Evolutionary conservation across 495 filamentous ascomycete species (phyloP).

Genomic region (Xylaria nigripes): DNA sequence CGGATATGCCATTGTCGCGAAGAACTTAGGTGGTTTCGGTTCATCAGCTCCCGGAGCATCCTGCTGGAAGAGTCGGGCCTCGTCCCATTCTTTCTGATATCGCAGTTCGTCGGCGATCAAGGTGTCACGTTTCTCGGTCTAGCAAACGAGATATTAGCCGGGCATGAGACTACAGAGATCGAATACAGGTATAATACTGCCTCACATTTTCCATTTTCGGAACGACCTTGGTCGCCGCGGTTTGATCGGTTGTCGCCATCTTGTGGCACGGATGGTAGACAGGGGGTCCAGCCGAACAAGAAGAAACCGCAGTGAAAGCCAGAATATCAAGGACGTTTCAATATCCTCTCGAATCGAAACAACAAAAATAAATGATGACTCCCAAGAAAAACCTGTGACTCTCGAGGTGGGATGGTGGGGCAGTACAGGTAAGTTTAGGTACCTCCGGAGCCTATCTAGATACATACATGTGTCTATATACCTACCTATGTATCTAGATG

Average conservation of each 20-base stretch:
- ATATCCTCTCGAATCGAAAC: not conserved
- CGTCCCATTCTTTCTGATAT: slow-evolving; percentile 81
- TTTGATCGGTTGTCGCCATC: slow-evolving; percentile 2
- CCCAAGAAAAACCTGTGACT: slow-evolving; percentile 5
- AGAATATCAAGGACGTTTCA: not conserved
- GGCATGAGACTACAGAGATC: not conserved
- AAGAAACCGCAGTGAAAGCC: not conserved
- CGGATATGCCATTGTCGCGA: slow-evolving; percentile 87
- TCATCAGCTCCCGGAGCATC: slow-evolving; percentile 73
- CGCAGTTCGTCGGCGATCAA: slow-evolving; percentile 84
- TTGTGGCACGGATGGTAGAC: not conserved
- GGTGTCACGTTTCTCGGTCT: slow-evolving; percentile 85
- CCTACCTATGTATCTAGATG: not conserved
- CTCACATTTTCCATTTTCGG: slow-evolving; percentile 9
- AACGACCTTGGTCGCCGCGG: not conserved
- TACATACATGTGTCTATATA: no score
- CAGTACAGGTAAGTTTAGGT: not conserved
- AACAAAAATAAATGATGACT: not conserved
- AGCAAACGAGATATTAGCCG: not conserved
- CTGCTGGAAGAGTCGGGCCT: slow-evolving; percentile 69
- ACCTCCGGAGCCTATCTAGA: not conserved
- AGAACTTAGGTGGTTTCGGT: slow-evolving; percentile 79
- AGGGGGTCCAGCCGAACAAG: not conserved
- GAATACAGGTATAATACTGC: not conserved
- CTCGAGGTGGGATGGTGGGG: slow-evolving; percentile 8